A percentile compares a stretch with the other conserved stretches of the same genome.
Conservation (phyloP, 768 basidiomycete genomes). For the Calocybe cyanea region DNA sequence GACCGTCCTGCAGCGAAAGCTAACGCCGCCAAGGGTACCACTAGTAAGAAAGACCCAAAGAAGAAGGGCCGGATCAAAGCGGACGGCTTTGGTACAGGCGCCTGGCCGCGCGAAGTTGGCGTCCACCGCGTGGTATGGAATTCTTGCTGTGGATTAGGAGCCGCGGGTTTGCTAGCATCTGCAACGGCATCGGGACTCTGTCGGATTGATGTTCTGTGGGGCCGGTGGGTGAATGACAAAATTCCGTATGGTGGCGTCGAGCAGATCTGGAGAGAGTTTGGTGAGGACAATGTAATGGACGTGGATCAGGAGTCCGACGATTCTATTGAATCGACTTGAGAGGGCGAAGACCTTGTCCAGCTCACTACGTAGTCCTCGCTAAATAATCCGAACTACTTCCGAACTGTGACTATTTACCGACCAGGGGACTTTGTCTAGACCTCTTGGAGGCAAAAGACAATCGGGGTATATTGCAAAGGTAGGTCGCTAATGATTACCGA, state of each 20-base stretch:
- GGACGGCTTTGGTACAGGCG: conserved; percentile 45
- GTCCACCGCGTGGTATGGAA: conserved; percentile 85
- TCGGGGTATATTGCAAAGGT: no score
- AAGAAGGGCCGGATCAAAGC: conserved; percentile 25
- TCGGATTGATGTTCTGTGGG: conserved; percentile 75
- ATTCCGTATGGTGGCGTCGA: conserved; percentile 64
- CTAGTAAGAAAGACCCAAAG: conserved; percentile 26
- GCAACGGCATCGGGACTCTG: conserved; percentile 84
- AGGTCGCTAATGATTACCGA: no score
- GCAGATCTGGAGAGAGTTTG: conserved; percentile 56
- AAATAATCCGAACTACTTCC: no score
- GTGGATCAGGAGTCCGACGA: conserved; percentile 33
- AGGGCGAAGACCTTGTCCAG: no score
- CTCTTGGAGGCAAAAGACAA: no score
- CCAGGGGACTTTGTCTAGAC: no score
- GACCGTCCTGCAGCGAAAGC: conserved; percentile 33
- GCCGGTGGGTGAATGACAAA: conserved; percentile 67
- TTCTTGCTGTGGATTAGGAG: conserved; percentile 60
- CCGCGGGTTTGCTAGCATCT: conserved; percentile 62
- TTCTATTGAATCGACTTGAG: conserved; percentile 20
- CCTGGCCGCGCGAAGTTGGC: conserved; percentile 78
- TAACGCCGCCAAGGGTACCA: conserved; percentile 39
- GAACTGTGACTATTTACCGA: no score
- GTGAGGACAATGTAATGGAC: conserved; percentile 43
- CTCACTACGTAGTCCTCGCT: no score